Evolutionary conservation across 805 yeast species (phyloP).

Genomic region (Isabelozyma gotoi): DNA sequence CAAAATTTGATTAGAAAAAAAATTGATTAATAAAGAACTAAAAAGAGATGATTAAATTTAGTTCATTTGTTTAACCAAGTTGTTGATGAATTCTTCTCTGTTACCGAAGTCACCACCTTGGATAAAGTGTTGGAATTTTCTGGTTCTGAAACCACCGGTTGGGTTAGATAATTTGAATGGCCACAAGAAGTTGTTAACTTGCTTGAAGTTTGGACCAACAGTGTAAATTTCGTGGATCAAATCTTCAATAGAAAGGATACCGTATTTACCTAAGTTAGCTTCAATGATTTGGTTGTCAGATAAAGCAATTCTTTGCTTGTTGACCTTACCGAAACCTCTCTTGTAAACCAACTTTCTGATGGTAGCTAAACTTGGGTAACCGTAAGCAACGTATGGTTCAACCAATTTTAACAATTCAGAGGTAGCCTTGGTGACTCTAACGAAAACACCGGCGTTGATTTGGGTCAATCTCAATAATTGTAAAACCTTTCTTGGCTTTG

Average conservation of each 20-base stretch:
- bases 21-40: too few species aligned
- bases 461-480: constrained; percentile 91
- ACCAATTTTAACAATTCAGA: constrained; percentile 87
- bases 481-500: constrained; percentile 98
- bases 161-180: constrained; percentile 97
- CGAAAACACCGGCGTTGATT: constrained; percentile 93
- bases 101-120: constrained; percentile 99
- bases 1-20: not conserved
- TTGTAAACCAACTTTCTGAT: constrained; percentile 91
- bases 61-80: constrained; percentile 91
- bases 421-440: constrained; percentile 94
- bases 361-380: constrained; percentile 93
- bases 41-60: constrained; percentile 36
- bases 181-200: constrained; percentile 97
- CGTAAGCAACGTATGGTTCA: constrained; percentile 96
- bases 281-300: constrained; percentile 87
- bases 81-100: constrained; percentile 95
- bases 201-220: constrained; percentile 98
- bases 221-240: constrained; percentile 94
- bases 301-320: constrained; percentile 92
- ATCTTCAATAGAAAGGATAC: constrained; percentile 89
- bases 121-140: constrained; percentile 96
- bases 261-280: constrained; percentile 86
- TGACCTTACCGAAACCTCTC: constrained; percentile 97
- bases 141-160: constrained; percentile 97